Conservation (phyloP, 2,329 filamentous ascomycete genomes). For the Colletotrichum plurivorum region DNA sequence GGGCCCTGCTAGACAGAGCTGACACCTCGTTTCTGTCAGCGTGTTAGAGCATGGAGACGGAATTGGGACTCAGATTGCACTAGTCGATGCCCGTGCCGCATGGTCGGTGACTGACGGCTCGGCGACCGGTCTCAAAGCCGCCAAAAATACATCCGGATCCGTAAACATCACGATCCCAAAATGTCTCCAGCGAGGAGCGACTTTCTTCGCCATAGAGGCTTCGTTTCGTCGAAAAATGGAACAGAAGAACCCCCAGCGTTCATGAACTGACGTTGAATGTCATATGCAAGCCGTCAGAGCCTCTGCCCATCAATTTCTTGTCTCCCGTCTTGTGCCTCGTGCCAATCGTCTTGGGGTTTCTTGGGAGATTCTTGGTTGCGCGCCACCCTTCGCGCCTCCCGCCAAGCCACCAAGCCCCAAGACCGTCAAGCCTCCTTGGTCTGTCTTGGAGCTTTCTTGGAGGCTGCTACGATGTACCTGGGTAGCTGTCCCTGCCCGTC, state of each 20-base stretch:
- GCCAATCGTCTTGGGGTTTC: background rate
- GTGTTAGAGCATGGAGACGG: background rate
- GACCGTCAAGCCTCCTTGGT: conserved; percentile 5
- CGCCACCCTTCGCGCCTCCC: background rate
- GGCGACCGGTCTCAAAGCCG: background rate
- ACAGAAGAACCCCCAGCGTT: conserved; percentile 13
- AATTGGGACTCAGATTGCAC: background rate
- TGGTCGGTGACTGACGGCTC: conserved; percentile 17
- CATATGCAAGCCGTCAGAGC: conserved; percentile 9
- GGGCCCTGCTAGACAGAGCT: conserved; percentile 21
- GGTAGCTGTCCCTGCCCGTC: background rate
- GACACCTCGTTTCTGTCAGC: background rate
- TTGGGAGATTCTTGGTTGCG: background rate
- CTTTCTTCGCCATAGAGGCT: background rate
- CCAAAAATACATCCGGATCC: no score
- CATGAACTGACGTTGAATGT: conserved; percentile 24
- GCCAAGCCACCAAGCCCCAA: conserved; percentile 13
- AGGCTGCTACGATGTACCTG: background rate
- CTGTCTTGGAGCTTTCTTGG: background rate
- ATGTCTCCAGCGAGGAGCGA: no score
- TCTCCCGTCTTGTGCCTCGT: background rate
- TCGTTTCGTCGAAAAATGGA: conserved; percentile 1
- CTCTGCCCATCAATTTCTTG: conserved; percentile 5
- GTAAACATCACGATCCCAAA: background rate
- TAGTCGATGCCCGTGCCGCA: conserved; percentile 12